A percentile compares a stretch with the other conserved stretches of the same genome.
Conservation (phyloP, 148 eudicot species). For the Rhododendron williamsianum region DNA sequence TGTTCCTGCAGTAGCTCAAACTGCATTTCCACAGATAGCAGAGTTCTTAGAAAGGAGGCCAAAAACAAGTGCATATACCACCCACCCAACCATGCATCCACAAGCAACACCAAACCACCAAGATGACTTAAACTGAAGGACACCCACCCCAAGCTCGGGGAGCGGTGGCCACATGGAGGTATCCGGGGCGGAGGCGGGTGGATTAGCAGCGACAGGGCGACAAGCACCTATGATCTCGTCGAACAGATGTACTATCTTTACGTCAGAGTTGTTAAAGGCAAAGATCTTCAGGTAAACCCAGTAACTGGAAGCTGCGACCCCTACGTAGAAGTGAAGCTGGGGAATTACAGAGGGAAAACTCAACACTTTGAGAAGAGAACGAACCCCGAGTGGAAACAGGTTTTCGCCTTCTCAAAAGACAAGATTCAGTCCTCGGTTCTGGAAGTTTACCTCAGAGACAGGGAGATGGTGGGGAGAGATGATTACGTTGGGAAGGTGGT, state of each 20-base stretch:
- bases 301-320: conserved; percentile 58
- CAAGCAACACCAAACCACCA: conserved; percentile 24
- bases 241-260: conserved; percentile 71
- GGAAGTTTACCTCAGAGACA: conserved; percentile 55
- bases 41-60: background rate
- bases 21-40: background rate
- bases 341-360: conserved; percentile 60
- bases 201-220: conserved; percentile 47
- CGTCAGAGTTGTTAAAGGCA: conserved; percentile 62
- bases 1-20: conserved; percentile 5
- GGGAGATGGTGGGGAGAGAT: conserved; percentile 49
- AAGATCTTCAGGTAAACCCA: conserved; percentile 49
- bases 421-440: conserved; percentile 49
- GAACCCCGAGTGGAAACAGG: conserved; percentile 62
- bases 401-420: conserved; percentile 61
- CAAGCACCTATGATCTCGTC: conserved; percentile 66
- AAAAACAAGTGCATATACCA: background rate
- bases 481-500: conserved; percentile 48
- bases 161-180: conserved; percentile 81
- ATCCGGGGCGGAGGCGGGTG: conserved; percentile 62
- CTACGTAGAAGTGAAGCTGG: conserved; percentile 56
- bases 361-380: conserved; percentile 52
- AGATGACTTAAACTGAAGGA: conserved; percentile 62
- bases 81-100: conserved; percentile 21
- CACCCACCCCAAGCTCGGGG: conserved; percentile 71